These are phyloP conservation scores for Smallanthus sonchifolius DNA, from an alignment of 129 eudicot species.

Conservation along the genomic window DNA sequence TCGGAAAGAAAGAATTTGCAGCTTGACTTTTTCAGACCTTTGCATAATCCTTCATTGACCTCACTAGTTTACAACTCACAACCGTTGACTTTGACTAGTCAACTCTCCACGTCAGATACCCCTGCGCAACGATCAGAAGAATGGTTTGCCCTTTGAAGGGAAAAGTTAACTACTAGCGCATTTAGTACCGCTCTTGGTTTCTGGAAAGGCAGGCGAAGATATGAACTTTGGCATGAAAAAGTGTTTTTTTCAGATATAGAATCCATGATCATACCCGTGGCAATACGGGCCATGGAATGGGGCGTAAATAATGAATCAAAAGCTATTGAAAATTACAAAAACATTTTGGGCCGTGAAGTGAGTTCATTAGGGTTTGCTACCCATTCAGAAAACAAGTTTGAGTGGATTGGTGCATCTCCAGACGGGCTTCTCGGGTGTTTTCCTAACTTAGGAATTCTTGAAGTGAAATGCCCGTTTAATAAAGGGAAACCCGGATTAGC, in stretches of 20 bases:
- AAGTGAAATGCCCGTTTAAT: conserved; percentile 87
- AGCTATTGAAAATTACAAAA: conserved; percentile 77
- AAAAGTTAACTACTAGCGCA: conserved; percentile 82
- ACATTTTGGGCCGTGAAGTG: conserved; percentile 81
- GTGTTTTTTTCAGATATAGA: conserved; percentile 40
- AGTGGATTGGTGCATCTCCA: conserved; percentile 95
- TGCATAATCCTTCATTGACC: conserved; percentile 22
- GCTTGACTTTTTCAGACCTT: conserved; percentile 10
- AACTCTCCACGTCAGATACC: conserved; percentile 50
- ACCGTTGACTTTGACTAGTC: conserved; percentile 30
- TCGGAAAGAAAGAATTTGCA: conserved; percentile 25
- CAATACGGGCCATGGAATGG: conserved; percentile 79
- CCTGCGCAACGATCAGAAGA: conserved; percentile 85
- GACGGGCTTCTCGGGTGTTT: conserved; percentile 74
- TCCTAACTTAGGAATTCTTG: conserved; percentile 76
- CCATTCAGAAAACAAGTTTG: conserved; percentile 52
- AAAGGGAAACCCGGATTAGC: conserved; percentile 85
- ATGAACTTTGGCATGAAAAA: conserved; percentile 85
- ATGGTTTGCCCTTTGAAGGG: conserved; percentile 93
- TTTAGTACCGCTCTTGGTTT: conserved; percentile 92
- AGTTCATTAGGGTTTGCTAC: conserved; percentile 65
- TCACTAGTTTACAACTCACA: conserved; percentile 14
- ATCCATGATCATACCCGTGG: conserved; percentile 23
- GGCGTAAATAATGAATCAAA: conserved; percentile 66
- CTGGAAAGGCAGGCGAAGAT: conserved; percentile 89